phyloP scores from a whole-genome alignment of 2,329 filamentous ascomycete species.

The Penicillium italicum region DNA sequence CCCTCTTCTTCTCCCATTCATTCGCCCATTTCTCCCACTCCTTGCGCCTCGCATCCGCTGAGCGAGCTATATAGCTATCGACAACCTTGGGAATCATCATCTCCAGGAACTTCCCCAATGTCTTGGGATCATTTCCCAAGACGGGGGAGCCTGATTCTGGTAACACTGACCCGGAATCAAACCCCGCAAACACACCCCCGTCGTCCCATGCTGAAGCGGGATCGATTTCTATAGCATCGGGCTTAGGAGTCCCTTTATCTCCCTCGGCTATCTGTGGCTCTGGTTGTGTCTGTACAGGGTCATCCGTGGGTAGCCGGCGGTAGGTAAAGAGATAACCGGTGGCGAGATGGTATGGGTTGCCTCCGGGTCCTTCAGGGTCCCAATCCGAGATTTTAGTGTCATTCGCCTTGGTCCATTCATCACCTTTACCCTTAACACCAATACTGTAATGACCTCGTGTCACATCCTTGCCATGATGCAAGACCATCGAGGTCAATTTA shows the following conservation, averaged over 20 bases:
- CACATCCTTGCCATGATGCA: constrained; percentile 10
- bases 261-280: too few species aligned
- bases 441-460: constrained; percentile 23
- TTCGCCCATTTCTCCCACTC: not conserved
- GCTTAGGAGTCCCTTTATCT: not conserved
- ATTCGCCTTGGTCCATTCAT: constrained; percentile 17
- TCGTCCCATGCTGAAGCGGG: not conserved
- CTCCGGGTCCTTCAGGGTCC: not conserved
- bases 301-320: constrained; percentile 14
- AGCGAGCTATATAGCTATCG: not conserved
- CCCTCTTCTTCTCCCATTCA: not conserved
- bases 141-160: not conserved
- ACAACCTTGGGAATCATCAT: not conserved
- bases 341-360: not conserved
- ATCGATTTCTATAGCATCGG: not conserved
- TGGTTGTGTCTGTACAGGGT: not conserved
- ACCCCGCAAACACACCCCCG: not conserved
- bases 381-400: not conserved
- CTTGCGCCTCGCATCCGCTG: not conserved
- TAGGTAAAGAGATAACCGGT: constrained; percentile 22
- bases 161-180: not conserved
- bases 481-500: constrained; percentile 25
- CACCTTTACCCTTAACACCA: constrained; percentile 18
- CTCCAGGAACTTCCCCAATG: not conserved
- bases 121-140: not conserved